These are phyloP conservation scores for Melaleuca quinquenervia DNA, from an alignment of 345 rosid genomes.

Conservation along the genomic window DNA sequence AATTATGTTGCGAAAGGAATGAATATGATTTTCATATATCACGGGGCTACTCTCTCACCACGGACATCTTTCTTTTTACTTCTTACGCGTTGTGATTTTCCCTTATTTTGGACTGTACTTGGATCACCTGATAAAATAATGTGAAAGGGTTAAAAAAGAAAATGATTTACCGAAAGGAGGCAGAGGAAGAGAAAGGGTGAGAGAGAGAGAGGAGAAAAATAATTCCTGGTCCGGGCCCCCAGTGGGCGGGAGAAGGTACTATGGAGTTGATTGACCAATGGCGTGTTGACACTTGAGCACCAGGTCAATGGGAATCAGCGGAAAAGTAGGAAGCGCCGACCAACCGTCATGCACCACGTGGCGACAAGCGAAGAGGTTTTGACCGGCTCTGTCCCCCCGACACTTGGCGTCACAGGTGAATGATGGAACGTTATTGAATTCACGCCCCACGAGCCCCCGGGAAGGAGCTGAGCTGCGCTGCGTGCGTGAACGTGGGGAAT, in stretches of 20 bases:
- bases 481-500: too few species aligned
- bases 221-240: too few species aligned
- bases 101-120: not conserved
- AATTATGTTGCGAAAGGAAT: rapidly evolving
- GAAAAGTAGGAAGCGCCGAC: not conserved
- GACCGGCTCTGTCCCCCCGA: not conserved
- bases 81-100: not conserved
- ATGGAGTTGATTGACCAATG: not conserved
- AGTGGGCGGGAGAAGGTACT: not conserved
- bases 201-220: too few species aligned
- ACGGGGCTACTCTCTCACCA: too few species aligned
- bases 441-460: not conserved
- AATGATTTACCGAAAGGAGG: not conserved
- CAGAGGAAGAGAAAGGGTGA: too few species aligned
- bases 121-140: not conserved
- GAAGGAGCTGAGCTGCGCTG: too few species aligned
- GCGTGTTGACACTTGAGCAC: not conserved
- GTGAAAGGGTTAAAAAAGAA: not conserved
- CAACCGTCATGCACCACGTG: not conserved
- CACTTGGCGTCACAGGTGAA: not conserved
- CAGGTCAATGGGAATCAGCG: rapidly evolving
- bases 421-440: not conserved
- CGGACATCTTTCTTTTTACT: too few species aligned
- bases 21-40: rapidly evolving
- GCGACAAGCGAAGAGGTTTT: not conserved